These are phyloP conservation scores for Kazachstania bromeliacearum DNA, from an alignment of 805 yeast species.

Conservation along the genomic window DNA sequence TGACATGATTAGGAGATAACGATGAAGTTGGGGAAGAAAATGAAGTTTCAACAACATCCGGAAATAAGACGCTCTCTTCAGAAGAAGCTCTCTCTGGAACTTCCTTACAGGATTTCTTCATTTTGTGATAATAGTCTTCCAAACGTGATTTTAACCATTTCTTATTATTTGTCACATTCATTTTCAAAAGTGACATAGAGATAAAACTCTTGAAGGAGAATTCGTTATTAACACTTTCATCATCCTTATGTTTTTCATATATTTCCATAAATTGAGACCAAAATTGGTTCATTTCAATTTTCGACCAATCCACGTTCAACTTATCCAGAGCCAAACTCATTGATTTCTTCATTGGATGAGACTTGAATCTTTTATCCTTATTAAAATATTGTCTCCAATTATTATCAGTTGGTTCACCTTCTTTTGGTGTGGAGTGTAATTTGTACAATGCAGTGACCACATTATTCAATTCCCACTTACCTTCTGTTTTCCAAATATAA, in stretches of 20 bases:
- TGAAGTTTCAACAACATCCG: not conserved
- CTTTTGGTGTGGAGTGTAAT: slow-evolving; percentile 4
- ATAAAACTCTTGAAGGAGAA: slow-evolving; percentile 16
- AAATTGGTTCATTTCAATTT: slow-evolving; percentile 12
- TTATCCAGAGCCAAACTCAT: slow-evolving; percentile 9
- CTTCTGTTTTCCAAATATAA: slow-evolving; percentile 23
- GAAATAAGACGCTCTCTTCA: not conserved
- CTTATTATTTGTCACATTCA: slow-evolving; percentile 16
- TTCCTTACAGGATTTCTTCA: slow-evolving; percentile 3
- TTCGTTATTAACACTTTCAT: slow-evolving; percentile 5
- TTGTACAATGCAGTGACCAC: slow-evolving; percentile 14
- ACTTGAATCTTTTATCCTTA: slow-evolving; percentile 6
- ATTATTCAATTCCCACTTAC: slow-evolving; percentile 19
- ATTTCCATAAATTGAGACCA: slow-evolving; percentile 12
- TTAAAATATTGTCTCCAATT: slow-evolving; percentile 6
- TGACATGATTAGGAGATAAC: slow-evolving; percentile 3
- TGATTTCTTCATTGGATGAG: slow-evolving; percentile 6
- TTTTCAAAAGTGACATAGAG: slow-evolving; percentile 18
- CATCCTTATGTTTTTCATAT: slow-evolving; percentile 1
- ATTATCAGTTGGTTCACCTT: not conserved
- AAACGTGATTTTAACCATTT: slow-evolving; percentile 8
- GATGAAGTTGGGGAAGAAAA: slow-evolving; percentile 6
- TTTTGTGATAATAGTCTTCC: slow-evolving; percentile 8
- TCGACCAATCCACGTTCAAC: slow-evolving; percentile 18
- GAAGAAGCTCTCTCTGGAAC: not conserved